Evolutionary conservation across 2,329 filamentous ascomycete genomes (phyloP), one percentile per base, ranked within the genome.

Genomic region (Calonectria henricotiae): DNA sequence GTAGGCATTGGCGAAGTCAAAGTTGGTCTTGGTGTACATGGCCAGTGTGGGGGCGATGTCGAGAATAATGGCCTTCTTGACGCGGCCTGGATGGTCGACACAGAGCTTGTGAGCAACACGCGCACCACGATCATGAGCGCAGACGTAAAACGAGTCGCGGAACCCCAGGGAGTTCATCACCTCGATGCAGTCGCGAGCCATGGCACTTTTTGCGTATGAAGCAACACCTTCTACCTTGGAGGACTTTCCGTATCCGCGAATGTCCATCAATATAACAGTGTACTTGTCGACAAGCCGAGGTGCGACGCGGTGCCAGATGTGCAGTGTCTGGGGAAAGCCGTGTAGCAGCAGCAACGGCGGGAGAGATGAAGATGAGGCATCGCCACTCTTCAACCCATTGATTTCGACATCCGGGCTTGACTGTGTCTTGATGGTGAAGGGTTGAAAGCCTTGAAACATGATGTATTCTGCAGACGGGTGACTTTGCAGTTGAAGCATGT

Each of bases 71-170:
- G 82, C 79, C 65, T 80, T 86, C 20, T 75, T 71, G 0, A 89
- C 80, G 12, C 83, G 81, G 0, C 76, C 67, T 0, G 83, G 81
- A 44, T 84, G 82, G 64, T 87, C 85, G 17, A 89, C 87, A 43
- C 84, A 84, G 0, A 90, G 80, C 67, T 87, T 87, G 72, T 90
- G 89, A 0, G 87, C 83, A 2, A 90, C 84, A 35, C 88, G 81
- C 0, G 86, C 89, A 4, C 89, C 89, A 44, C 89, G 85, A 75
- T 91, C 89, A 74, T 91, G 89, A 0, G 84, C 87, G 67, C 87
- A 87, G 23, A 91, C 79, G 72, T 80, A 86, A 76, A 87, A 89
- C 0, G 77, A 69, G 0, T 72, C 65, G 1, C 35, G 43, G 73
- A 82, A 80, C 8, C 83, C 83, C 0, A 88, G 79, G 1, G 75